These are phyloP conservation scores for Hyphodiscus sp. DNA, from an alignment of 2,329 filamentous ascomycete species.

Conservation along the genomic window DNA sequence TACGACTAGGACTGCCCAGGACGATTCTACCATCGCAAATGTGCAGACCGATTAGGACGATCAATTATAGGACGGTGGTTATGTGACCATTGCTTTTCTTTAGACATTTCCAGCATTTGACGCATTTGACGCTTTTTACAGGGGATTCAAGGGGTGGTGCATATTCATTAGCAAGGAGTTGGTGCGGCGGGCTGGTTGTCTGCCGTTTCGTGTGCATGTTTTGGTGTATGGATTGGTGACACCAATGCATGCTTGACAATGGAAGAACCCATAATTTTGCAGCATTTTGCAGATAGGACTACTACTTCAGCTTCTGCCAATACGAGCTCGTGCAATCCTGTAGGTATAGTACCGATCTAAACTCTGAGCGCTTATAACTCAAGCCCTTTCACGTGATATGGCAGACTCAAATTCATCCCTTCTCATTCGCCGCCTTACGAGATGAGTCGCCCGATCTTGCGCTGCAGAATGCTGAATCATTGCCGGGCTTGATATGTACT, in stretches of 20 bases:
- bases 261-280: neutral
- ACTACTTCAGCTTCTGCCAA: neutral
- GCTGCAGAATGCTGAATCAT: no score
- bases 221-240: neutral
- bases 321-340: neutral
- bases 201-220: neutral
- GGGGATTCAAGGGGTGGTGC: neutral
- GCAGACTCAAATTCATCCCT: neutral
- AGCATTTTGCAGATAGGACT: neutral
- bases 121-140: neutral
- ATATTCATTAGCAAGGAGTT: slow-evolving; percentile 4
- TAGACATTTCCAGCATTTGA: neutral
- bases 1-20: slow-evolving; percentile 12
- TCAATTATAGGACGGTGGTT: slow-evolving; percentile 6
- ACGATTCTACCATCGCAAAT: slow-evolving; percentile 15
- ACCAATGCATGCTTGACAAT: neutral
- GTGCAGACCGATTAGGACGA: slow-evolving; percentile 9
- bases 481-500: no score
- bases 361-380: neutral
- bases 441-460: no score
- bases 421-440: neutral
- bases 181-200: neutral
- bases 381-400: neutral
- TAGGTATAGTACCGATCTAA: no score
- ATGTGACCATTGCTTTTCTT: slow-evolving; percentile 11